phyloP scores from a whole-genome alignment of 108 stramenopile genomes.

The Hondaea fermentalgiana region DNA sequence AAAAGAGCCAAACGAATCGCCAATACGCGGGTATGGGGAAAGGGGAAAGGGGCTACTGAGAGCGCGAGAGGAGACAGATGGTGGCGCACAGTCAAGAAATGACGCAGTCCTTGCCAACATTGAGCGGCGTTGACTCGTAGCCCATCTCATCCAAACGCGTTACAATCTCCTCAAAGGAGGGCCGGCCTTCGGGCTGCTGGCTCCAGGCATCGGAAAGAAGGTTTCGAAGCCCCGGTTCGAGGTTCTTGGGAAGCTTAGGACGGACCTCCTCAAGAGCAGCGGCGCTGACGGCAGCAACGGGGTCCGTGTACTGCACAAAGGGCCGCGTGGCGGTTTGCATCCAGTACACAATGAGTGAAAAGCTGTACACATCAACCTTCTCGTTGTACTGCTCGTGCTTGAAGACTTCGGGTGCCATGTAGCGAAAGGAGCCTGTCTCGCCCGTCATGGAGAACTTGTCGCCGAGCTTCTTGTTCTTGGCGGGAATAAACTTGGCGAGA shows the following conservation, averaged over 20 bases:
- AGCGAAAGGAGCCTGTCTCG: conserved; percentile 70
- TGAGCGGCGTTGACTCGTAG: neutral
- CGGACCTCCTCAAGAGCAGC: conserved; percentile 70
- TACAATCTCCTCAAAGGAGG: conserved; percentile 62
- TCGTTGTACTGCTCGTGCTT: conserved; percentile 70
- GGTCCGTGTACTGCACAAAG: conserved; percentile 61
- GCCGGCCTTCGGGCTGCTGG: conserved; percentile 61
- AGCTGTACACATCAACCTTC: conserved; percentile 82
- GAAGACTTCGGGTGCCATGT: conserved; percentile 79
- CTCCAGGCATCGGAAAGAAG: conserved; percentile 70
- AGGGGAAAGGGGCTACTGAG: too few species aligned
- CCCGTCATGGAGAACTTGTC: conserved; percentile 58
- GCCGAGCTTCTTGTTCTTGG: conserved; percentile 38
- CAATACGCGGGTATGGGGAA: too few species aligned
- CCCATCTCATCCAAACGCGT: conserved; percentile 31
- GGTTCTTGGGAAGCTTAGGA: conserved; percentile 59
- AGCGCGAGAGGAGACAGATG: too few species aligned
- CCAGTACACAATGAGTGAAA: conserved; percentile 76
- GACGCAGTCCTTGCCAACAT: neutral
- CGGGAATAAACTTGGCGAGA: conserved; percentile 72
- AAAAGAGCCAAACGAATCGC: too few species aligned
- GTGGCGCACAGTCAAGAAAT: neutral
- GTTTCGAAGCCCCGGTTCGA: conserved; percentile 51
- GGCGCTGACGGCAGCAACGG: conserved; percentile 52
- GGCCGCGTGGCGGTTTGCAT: conserved; percentile 63